Base-by-base conservation (phyloP, 2,329 filamentous ascomycete species). In the Cladosporium phlei region DNA sequence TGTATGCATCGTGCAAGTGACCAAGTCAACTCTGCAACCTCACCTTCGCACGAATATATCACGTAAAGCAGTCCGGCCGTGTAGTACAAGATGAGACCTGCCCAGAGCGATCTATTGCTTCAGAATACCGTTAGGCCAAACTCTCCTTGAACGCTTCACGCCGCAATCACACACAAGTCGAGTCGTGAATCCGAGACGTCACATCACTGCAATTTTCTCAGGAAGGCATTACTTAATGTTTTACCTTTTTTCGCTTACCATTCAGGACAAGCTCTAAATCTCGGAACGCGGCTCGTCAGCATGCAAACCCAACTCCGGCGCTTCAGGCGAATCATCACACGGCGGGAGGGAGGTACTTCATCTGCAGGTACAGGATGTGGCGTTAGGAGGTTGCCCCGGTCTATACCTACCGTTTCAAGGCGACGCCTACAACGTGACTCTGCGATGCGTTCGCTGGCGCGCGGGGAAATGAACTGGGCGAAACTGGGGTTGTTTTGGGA, bases 401-500 rank as follows among this genome's bases (percentile, higher is more conserved):
- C 42, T 45, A 45, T 34, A 45, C 42, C 32, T 34, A 45, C 42
- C 32, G 24, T 28, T 45, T 45, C 32, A 11, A 22, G 42, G 10
- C 10, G 11, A 37, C 42, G n/a, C n/a, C n/a, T n/a, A n/a, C n/a
- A n/a, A 45, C 42, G 42, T 45, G 42, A 45, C 42, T 34, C 42
- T 45, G 22, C 42, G 25, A n/a, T 21, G 35, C 32, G 37, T 45
- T 37, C 37, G 16, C 32, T 45, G 42, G 42, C 42, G 42, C 19
- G 34, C 34, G 34, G 32, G 24, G 40, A 17, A 45, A 42, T 11
- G 27, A 16, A 30, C n/a, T 14, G 24, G 21, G 32, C 42, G 14
- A n/a, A n/a, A n/a, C n/a, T 37, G 27, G 42, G 16, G 24, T 24
- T 35, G 28, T 45, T 45, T 35, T 22, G 32, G 42, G 32, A 37